Evolutionary conservation across 2,329 filamentous ascomycete genomes (phyloP).

Genomic region (Harringtonia aguacate): DNA sequence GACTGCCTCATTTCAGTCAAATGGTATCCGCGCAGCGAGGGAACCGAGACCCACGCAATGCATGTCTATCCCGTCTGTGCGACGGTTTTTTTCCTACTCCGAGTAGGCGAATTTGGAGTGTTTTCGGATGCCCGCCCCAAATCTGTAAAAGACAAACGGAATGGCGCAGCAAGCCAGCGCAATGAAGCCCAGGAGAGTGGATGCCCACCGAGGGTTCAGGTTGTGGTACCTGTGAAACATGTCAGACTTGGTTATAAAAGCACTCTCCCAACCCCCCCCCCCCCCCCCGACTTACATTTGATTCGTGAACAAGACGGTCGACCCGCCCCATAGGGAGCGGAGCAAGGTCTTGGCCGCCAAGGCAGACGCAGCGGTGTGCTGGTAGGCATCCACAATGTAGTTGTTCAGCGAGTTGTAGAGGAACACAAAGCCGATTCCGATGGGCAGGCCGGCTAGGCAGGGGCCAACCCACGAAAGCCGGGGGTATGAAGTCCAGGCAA

Average conservation of each 20-base stretch:
- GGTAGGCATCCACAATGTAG: slow-evolving; percentile 52
- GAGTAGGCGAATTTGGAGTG: slow-evolving; percentile 2
- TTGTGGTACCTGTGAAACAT: slow-evolving; percentile 1
- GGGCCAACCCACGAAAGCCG: slow-evolving; percentile 21
- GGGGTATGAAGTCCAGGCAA: slow-evolving; percentile 23
- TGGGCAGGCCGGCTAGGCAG: slow-evolving; percentile 18
- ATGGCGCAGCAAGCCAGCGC: slow-evolving; percentile 31
- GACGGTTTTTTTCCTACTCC: too few relatives aligned
- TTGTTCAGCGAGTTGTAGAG: slow-evolving; percentile 29
- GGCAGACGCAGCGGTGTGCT: slow-evolving; percentile 33
- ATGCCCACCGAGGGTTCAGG: slow-evolving; percentile 14
- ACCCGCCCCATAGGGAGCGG: slow-evolving; percentile 37
- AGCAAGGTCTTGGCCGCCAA: slow-evolving; percentile 54
- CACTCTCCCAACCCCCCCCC: too few relatives aligned
- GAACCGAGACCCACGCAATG: too few relatives aligned
- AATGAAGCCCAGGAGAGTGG: slow-evolving; percentile 29
- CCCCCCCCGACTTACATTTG: slow-evolving; percentile 30
- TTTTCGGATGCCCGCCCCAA: slow-evolving; percentile 30
- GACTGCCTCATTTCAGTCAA: too few relatives aligned
- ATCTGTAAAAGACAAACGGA: slow-evolving; percentile 30
- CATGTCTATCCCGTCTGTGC: too few relatives aligned
- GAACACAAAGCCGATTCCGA: slow-evolving; percentile 12
- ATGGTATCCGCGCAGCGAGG: too few relatives aligned
- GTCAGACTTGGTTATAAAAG: slow-evolving; percentile 13
- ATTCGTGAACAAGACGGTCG: slow-evolving; percentile 37